Percentiles rank a stretch among this genome's conserved stretches.
Conservation (phyloP, 2,329 filamentous ascomycete species). For the Xylariales sp. region DNA sequence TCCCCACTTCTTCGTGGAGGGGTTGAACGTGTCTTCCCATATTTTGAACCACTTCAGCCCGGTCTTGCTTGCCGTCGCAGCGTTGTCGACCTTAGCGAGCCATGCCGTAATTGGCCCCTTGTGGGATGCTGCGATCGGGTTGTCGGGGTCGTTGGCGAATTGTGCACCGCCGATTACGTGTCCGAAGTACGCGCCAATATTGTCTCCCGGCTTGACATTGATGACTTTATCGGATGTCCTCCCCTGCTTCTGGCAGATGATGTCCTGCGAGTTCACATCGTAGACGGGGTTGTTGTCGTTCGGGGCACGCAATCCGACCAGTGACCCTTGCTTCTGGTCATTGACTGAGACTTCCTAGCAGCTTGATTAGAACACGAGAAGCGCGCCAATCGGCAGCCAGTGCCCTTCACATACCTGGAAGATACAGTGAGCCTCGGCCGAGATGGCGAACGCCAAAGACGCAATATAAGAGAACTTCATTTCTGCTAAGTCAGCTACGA, state of each 20-base stretch:
- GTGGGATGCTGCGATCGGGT: slow-evolving; percentile 66
- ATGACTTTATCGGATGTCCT: slow-evolving; percentile 58
- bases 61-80: slow-evolving; percentile 55
- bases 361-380: slow-evolving; percentile 31
- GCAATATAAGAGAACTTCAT: slow-evolving; percentile 55
- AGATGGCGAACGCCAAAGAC: slow-evolving; percentile 50
- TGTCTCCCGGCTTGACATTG: slow-evolving; percentile 62
- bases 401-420: slow-evolving; percentile 52
- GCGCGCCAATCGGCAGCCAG: background rate
- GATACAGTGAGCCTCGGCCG: slow-evolving; percentile 56
- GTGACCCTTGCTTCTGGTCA: slow-evolving; percentile 56
- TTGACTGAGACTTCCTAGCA: slow-evolving; percentile 60
- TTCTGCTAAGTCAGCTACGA: slow-evolving; percentile 31
- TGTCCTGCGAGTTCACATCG: slow-evolving; percentile 60
- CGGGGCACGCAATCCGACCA: slow-evolving; percentile 60
- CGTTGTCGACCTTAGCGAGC: slow-evolving; percentile 64
- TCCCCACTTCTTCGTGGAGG: slow-evolving; percentile 58
- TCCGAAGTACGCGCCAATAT: slow-evolving; percentile 63
- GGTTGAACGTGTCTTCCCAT: slow-evolving; percentile 61
- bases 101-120: slow-evolving; percentile 66
- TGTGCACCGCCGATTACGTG: slow-evolving; percentile 66
- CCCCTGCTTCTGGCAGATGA: slow-evolving; percentile 62
- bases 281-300: slow-evolving; percentile 65
- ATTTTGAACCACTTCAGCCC: slow-evolving; percentile 67
- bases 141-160: slow-evolving; percentile 60